phyloP scores from a whole-genome alignment of 2,329 filamentous ascomycete genomes.

The Talaromyces sp. region DNA sequence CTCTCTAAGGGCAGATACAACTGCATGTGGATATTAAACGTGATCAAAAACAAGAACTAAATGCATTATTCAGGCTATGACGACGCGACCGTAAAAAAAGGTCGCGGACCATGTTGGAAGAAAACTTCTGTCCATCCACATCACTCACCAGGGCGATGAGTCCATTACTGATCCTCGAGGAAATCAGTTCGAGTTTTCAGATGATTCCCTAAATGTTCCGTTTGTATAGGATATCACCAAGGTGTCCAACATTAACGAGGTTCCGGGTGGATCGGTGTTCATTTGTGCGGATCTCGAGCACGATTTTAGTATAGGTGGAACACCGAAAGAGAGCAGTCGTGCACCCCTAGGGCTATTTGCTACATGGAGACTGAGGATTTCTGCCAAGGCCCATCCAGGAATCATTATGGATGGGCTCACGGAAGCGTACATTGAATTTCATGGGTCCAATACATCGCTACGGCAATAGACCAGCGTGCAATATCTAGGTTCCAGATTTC shows the following conservation, averaged over 20 bases:
- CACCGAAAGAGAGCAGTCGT: background rate
- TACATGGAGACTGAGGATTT: background rate
- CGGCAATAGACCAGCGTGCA: background rate
- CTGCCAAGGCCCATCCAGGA: background rate
- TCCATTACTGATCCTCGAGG: background rate
- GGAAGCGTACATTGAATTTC: background rate
- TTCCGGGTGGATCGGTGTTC: background rate
- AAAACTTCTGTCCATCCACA: background rate
- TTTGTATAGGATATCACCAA: background rate
- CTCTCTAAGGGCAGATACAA: background rate
- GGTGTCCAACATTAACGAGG: background rate
- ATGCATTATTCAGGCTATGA: background rate
- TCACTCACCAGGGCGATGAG: background rate
- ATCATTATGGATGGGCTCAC: background rate
- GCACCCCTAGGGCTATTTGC: background rate
- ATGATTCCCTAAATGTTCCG: background rate
- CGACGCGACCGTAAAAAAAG: background rate
- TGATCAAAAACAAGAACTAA: background rate
- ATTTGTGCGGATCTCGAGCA: background rate
- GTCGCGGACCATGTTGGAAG: background rate
- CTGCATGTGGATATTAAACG: background rate
- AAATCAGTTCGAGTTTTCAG: background rate
- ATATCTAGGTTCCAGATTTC: background rate
- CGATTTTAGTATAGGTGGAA: background rate
- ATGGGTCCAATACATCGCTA: background rate